phyloP scores from a whole-genome alignment of 495 filamentous ascomycete species.

The Tuber umbilicatum region DNA sequence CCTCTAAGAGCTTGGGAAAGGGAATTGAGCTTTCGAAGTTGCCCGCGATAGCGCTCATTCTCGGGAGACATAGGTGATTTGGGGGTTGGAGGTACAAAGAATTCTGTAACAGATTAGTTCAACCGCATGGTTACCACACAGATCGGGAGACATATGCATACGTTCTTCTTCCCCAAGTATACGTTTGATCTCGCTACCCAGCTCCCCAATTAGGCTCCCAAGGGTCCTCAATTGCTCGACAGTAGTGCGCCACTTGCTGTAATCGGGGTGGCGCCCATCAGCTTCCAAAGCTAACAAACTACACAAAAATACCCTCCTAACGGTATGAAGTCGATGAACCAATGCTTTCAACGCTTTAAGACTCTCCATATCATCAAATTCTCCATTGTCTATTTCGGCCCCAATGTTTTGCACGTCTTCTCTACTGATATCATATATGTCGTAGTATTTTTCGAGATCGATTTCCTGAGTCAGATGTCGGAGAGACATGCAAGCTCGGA shows the following conservation, averaged over 20 bases:
- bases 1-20: constrained; percentile 85
- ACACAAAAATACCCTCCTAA: constrained; percentile 76
- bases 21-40: constrained; percentile 75
- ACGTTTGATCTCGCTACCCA: constrained; percentile 52
- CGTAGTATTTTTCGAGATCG: constrained; percentile 81
- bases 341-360: constrained; percentile 70
- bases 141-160: constrained; percentile 45
- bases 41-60: constrained; percentile 72
- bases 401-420: constrained; percentile 66
- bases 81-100: constrained; percentile 56
- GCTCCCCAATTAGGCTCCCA: constrained; percentile 53
- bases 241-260: constrained; percentile 68
- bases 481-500: constrained; percentile 58
- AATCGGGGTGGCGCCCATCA: constrained; percentile 74
- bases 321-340: constrained; percentile 69
- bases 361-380: constrained; percentile 68
- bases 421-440: constrained; percentile 82
- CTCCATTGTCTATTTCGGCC: constrained; percentile 55
- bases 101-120: constrained; percentile 43
- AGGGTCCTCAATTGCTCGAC: constrained; percentile 66
- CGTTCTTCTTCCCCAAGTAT: constrained; percentile 80
- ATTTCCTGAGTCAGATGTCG: constrained; percentile 66
- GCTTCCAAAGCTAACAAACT: constrained; percentile 79
- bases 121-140: constrained; percentile 16
- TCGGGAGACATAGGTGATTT: constrained; percentile 60